Evolutionary conservation across 768 basidiomycete species (phyloP), one percentile per base, ranked within the genome.

Genomic region (Lactifluus volemus): DNA sequence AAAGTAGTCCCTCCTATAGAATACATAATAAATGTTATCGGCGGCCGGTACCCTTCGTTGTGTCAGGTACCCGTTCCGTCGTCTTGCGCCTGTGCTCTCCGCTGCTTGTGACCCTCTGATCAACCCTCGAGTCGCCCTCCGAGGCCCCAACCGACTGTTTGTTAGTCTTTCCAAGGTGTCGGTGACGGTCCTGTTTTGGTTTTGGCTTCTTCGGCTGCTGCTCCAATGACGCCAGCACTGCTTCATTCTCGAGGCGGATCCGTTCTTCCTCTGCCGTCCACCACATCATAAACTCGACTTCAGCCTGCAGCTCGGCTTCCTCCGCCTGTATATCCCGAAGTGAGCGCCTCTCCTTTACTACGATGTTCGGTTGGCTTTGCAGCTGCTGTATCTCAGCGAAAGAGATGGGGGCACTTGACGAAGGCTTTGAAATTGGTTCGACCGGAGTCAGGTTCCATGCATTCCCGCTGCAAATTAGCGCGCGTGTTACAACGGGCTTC

Each of bases 291-390:
- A 97, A 98, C 61, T 89, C 89, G 0, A 17, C 63, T 36, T 66
- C 65, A 4, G 51, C 63, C 56, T 58, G 59, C 30, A 78, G 77
- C 45, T 79, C 81, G 38, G 74, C 75, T 70, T 94, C 92, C 70
- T 97, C 92, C 60, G 85, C 83, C 71, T 96, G 93, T 47, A 97
- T 98, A 63, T 96, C 85, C 15, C 77, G 75, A 59, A 96, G 73
- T 30, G 87, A 88, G 36, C 80, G 80, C 63, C 81, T 84, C 63
- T 82, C 81, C 61, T 79, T 81, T 6, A 73, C 69, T 2, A 69
- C 67, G 1, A 68, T 64, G 64, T 73, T 75, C 59, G 85, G 81
- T 62, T 84, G 80, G 45, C 81, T 78, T 70, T 94, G 89, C 48
- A 85, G 75, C 69, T 84, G 79, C 70, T 96, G 94, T 54, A 97